Conservation (phyloP, 371 early-diverging fungal species). For the Conidiobolus incongruus region DNA sequence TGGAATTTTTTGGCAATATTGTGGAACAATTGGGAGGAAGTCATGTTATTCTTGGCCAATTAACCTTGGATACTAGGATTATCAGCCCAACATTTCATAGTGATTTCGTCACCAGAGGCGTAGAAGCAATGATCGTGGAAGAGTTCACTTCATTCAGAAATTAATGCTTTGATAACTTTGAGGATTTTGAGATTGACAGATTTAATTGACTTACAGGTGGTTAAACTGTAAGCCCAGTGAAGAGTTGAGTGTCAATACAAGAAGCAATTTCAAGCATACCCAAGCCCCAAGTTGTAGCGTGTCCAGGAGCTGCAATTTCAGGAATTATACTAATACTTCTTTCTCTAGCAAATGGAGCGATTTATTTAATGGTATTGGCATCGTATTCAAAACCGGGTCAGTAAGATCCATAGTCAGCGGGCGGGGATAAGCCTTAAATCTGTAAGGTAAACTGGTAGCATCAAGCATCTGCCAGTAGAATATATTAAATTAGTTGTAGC, state of each 20-base stretch:
- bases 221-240: constrained; percentile 22
- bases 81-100: constrained; percentile 30
- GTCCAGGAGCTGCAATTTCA: constrained; percentile 50
- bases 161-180: constrained; percentile 26
- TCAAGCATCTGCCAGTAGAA: constrained; percentile 64
- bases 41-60: not conserved
- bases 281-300: constrained; percentile 17
- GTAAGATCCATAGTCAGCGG: constrained; percentile 24
- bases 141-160: constrained; percentile 24
- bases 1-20: not conserved
- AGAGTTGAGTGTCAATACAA: constrained; percentile 15
- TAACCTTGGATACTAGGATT: constrained; percentile 1
- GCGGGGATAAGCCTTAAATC: constrained; percentile 18
- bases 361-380: constrained; percentile 23
- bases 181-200: constrained; percentile 22
- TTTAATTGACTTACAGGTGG: constrained; percentile 57
- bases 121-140: constrained; percentile 50
- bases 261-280: constrained; percentile 20
- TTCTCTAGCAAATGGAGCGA: constrained; percentile 31
- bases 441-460: constrained; percentile 36
- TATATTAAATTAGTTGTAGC: constrained; percentile 30
- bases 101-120: constrained; percentile 56
- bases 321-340: constrained; percentile 46
- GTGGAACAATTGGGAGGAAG: not conserved
- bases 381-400: constrained; percentile 21